A percentile compares a stretch with the other conserved stretches of the same genome.
Evolutionary conservation across 805 yeast genomes (phyloP).

Genomic region (Priceomyces melissophilus): DNA sequence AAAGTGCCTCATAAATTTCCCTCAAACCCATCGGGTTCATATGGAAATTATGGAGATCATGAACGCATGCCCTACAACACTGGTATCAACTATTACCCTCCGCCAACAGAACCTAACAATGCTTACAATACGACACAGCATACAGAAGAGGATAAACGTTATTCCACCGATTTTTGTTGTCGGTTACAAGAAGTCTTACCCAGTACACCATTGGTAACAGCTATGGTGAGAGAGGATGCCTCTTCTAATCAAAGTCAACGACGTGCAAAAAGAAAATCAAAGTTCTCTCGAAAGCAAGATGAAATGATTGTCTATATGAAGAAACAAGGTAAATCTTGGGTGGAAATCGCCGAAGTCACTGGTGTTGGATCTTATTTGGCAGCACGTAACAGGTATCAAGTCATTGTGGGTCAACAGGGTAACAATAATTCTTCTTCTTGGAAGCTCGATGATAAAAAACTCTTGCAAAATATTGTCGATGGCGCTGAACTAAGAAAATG

Average conservation of each 20-base stretch:
- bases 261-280: slow-evolving; percentile 59
- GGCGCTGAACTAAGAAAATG: slow-evolving; percentile 71
- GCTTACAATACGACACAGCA: slow-evolving; percentile 6
- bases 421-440: slow-evolving; percentile 62
- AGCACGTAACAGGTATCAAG: slow-evolving; percentile 76
- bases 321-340: slow-evolving; percentile 65
- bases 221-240: slow-evolving; percentile 42
- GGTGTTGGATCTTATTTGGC: slow-evolving; percentile 66
- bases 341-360: slow-evolving; percentile 64
- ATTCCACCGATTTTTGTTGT: slow-evolving; percentile 17
- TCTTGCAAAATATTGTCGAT: slow-evolving; percentile 54
- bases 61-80: slow-evolving; percentile 4
- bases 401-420: slow-evolving; percentile 79
- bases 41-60: slow-evolving; percentile 4
- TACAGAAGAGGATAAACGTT: slow-evolving; percentile 1
- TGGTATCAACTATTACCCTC: slow-evolving; percentile 3
- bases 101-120: slow-evolving; percentile 1
- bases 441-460: slow-evolving; percentile 52
- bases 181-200: slow-evolving; percentile 36
- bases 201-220: slow-evolving; percentile 46
- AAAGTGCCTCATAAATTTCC: slow-evolving; percentile 7
- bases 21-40: not conserved
- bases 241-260: slow-evolving; percentile 41
- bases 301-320: slow-evolving; percentile 59
- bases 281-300: slow-evolving; percentile 68